phyloP scores from a whole-genome alignment of 352 stramenopile species.

The Phytophthora citricola region DNA sequence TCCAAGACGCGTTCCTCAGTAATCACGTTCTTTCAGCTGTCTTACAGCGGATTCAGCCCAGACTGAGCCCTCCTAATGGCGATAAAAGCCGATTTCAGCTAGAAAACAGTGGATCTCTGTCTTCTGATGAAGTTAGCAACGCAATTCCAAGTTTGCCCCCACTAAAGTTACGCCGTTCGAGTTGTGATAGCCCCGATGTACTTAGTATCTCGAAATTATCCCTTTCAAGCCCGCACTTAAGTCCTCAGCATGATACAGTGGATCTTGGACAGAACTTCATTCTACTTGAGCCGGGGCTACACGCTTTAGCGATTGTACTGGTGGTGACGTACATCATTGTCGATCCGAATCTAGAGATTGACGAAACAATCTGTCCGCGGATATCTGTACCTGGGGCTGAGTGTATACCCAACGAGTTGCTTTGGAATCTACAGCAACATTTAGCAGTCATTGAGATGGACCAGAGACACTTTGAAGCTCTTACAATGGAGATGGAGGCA shows the following conservation, averaged over 20 bases:
- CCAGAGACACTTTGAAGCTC: conserved; percentile 26
- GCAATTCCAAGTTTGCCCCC: conserved; percentile 14
- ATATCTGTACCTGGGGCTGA: conserved; percentile 34
- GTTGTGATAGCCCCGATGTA: background rate
- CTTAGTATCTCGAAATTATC: conserved; percentile 13
- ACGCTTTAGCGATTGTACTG: conserved; percentile 40
- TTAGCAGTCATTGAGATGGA: conserved; percentile 28
- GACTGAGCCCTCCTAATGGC: background rate
- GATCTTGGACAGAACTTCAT: conserved; percentile 15
- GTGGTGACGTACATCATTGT: conserved; percentile 39
- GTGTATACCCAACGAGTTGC: conserved; percentile 30
- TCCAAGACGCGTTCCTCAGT: conserved; percentile 40
- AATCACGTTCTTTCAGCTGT: conserved; percentile 29
- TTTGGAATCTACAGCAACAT: conserved; percentile 57
- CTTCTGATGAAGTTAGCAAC: background rate
- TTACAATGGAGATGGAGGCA: conserved; percentile 44
- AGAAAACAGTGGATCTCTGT: background rate
- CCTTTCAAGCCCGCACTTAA: background rate
- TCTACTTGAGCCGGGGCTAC: conserved; percentile 24
- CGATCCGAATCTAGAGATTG: conserved; percentile 46
- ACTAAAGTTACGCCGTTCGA: conserved; percentile 21
- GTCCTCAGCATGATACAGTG: background rate
- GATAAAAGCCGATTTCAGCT: background rate
- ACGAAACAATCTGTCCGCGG: conserved; percentile 43
- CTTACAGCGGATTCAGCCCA: conserved; percentile 24